These are phyloP conservation scores for Eucalyptus rudis DNA, from an alignment of 345 rosid genomes.

Conservation along the genomic window DNA sequence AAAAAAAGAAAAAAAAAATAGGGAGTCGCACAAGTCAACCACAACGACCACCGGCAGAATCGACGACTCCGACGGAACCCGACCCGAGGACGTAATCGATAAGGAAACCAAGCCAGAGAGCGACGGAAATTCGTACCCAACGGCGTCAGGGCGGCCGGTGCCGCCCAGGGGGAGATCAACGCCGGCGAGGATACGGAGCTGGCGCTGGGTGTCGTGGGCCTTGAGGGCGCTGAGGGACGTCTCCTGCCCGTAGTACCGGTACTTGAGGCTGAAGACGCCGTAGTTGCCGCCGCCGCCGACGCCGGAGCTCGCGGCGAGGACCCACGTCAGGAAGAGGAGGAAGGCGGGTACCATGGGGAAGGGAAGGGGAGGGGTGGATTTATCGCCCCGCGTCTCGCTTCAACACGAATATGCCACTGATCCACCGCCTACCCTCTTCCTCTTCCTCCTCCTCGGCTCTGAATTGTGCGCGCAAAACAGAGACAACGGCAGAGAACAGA, in stretches of 20 bases:
- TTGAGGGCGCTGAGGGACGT: conserved; percentile 42
- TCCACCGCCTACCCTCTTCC: neutral
- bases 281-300: neutral
- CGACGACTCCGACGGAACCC: neutral
- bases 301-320: neutral
- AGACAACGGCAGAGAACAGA: neutral
- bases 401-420: neutral
- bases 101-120: neutral
- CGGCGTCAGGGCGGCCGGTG: conserved; percentile 51
- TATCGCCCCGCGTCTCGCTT: neutral
- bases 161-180: conserved; percentile 87
- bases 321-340: neutral
- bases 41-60: neutral
- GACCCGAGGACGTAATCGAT: neutral
- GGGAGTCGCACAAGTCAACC: neutral
- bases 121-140: conserved; percentile 25
- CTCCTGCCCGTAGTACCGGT: conserved; percentile 40
- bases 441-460: neutral
- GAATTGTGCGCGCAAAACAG: neutral
- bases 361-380: neutral
- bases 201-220: conserved; percentile 66
- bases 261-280: conserved; percentile 74
- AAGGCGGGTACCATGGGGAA: neutral
- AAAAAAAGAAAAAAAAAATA: neutral
- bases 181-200: conserved; percentile 70